Evolutionary conservation across 2,329 filamentous ascomycete species (phyloP), one percentile per base, ranked within the genome.

Genomic region (Hypoxylon sp.): DNA sequence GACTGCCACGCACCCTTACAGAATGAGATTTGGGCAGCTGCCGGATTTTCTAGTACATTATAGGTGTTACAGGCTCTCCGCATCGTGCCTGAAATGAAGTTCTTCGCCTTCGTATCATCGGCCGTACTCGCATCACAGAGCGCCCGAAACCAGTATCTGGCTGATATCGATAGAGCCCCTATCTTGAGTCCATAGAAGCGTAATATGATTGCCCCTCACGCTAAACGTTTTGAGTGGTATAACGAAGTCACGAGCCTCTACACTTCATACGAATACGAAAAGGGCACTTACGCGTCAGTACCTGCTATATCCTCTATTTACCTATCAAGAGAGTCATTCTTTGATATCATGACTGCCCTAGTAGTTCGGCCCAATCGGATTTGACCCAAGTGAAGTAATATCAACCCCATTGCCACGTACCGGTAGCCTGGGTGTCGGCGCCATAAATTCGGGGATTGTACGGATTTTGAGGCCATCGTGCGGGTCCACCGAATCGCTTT

Each of bases 381-480:
- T 34, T 1, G 4, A 59, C 14, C 32, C 56, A 11, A 53, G 2
- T n/a, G 19, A 25, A 53, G 13, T 34, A 25, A 23, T 53, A 25
- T 13, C 7, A 14, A 23, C 10, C 5, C 13, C 34, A 46, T 5
- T 34, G 53, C 38, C 53, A 45, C 53, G 21, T 56, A 56, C 53
- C 38, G 23, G 36, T 32, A 56, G 38, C 53, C 53, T 21, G 53
- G 53, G 41, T 46, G 34, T n/a, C 43, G 53, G 53, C 17, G 41
- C 38, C 32, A 46, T 56, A 34, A 13, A 28, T 28, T 23, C 7
- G 10, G 21, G 14, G 41, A 32, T 11, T 25, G 28, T 32, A 41
- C 5, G 41, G 9, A 23, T 19, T 19, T 34, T 14, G 17, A 43
- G 19, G 38, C 38, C 38, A 43, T 43, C 38, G 9, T 21, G 28